These are phyloP conservation scores for Chaetomium sp. DNA, from an alignment of 2,329 filamentous ascomycete species.

Conservation along the genomic window DNA sequence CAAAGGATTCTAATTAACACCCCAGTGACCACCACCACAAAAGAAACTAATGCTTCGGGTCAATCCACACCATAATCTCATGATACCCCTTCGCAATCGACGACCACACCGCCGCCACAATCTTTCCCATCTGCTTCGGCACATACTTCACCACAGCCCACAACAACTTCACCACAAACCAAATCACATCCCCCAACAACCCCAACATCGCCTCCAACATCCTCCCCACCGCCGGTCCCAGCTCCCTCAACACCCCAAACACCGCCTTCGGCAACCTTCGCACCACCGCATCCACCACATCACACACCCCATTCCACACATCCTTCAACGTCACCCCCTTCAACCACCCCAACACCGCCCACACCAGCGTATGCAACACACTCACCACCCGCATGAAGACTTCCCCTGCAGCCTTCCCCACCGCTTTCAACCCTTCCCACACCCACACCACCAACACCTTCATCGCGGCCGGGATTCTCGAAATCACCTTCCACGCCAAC, in stretches of 20 bases:
- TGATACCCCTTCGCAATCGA: constrained; percentile 29
- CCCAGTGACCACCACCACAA: background rate
- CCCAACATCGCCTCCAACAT: constrained; percentile 30
- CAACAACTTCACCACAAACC: constrained; percentile 23
- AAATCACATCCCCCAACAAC: constrained; percentile 25
- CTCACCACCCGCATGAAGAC: constrained; percentile 27
- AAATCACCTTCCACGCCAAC: constrained; percentile 20
- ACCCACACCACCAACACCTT: constrained; percentile 28
- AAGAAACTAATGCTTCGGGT: constrained; percentile 29
- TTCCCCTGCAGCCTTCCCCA: constrained; percentile 24
- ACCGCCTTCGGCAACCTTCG: constrained; percentile 24
- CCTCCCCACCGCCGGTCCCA: constrained; percentile 24
- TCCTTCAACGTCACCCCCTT: constrained; percentile 33
- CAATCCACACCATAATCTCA: constrained; percentile 32
- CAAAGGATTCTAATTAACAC: no score
- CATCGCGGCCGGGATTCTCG: constrained; percentile 25
- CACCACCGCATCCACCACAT: constrained; percentile 24
- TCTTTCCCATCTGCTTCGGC: constrained; percentile 29
- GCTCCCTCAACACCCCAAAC: constrained; percentile 20
- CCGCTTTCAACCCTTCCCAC: constrained; percentile 23
- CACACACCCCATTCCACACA: constrained; percentile 32
- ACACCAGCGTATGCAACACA: constrained; percentile 31
- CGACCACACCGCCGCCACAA: constrained; percentile 27
- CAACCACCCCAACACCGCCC: constrained; percentile 32
- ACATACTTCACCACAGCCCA: constrained; percentile 30